A percentile compares a stretch with the other conserved stretches of the same genome.
These are phyloP conservation scores for Rosa lucieae DNA, from an alignment of 306 rosid species.

Conservation along the genomic window DNA sequence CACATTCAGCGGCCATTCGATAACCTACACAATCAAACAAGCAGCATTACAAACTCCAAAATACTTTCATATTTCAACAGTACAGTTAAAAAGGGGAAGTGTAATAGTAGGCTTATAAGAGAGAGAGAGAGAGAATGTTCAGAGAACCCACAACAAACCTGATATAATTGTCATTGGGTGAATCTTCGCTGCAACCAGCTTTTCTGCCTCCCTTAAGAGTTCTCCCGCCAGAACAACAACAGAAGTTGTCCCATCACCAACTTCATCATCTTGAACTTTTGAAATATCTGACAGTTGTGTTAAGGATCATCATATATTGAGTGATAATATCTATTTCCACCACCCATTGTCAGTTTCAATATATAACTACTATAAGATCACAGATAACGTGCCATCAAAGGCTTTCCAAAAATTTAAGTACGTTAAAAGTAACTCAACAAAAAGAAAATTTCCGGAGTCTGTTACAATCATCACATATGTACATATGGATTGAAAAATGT, in stretches of 20 bases:
- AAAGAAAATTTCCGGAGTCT: not conserved
- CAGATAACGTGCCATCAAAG: conserved; percentile 1
- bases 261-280: conserved; percentile 99
- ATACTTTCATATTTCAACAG: not conserved
- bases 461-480: not conserved
- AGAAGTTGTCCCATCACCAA: conserved; percentile 98
- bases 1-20: conserved; percentile 96
- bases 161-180: conserved; percentile 98
- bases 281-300: conserved; percentile 68
- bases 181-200: conserved; percentile 83
- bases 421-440: not conserved
- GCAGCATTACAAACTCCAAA: conserved; percentile 10
- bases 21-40: conserved; percentile 53
- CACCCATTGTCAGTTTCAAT: not conserved
- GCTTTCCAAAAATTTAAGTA: not conserved
- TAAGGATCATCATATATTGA: conserved; percentile 41
- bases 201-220: conserved; percentile 92
- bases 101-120: not conserved
- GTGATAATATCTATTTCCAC: not conserved
- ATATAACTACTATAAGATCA: not conserved
- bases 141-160: conserved; percentile 42
- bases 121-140: conserved; percentile 1
- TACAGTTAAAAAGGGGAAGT: not conserved
- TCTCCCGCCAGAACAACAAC: conserved; percentile 99
- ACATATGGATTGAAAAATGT: not conserved